These are phyloP conservation scores for Lachnellula occidentalis DNA, from an alignment of 2,329 filamentous ascomycete species.

Conservation along the genomic window DNA sequence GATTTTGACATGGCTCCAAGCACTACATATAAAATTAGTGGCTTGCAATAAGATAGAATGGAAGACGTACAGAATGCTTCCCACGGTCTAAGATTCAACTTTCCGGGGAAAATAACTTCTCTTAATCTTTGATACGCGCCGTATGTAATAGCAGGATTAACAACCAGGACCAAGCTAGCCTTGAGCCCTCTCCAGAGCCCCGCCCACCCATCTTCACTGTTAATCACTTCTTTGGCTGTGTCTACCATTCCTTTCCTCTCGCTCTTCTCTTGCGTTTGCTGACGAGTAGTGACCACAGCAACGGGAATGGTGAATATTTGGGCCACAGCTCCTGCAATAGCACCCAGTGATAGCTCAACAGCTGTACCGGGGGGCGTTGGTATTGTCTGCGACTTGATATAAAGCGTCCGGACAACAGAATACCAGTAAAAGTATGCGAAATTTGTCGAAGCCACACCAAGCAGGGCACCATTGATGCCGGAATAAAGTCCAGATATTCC, in stretches of 20 bases:
- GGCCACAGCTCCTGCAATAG: conserved; percentile 80
- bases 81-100: conserved; percentile 67
- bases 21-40: conserved; percentile 45
- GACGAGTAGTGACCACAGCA: conserved; percentile 88
- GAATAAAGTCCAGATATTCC: conserved; percentile 80
- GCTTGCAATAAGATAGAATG: background rate
- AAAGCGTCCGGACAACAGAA: conserved; percentile 76
- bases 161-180: conserved; percentile 88
- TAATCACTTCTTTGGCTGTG: conserved; percentile 82
- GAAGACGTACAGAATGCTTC: conserved; percentile 80
- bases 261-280: conserved; percentile 82
- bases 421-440: conserved; percentile 99
- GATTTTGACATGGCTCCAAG: conserved; percentile 91
- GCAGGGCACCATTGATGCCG: conserved; percentile 77
- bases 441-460: conserved; percentile 94
- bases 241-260: conserved; percentile 83
- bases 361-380: conserved; percentile 68
- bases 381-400: conserved; percentile 56
- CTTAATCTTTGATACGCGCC: conserved; percentile 90
- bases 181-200: conserved; percentile 95
- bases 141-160: conserved; percentile 97
- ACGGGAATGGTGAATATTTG: conserved; percentile 97
- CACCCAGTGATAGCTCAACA: conserved; percentile 78
- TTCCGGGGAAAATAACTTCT: conserved; percentile 70
- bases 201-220: conserved; percentile 81